Evolutionary conservation across 2,329 filamentous ascomycete genomes (phyloP), one percentile per base, ranked within the genome.

Genomic region (Coniochaeta prunicola): DNA sequence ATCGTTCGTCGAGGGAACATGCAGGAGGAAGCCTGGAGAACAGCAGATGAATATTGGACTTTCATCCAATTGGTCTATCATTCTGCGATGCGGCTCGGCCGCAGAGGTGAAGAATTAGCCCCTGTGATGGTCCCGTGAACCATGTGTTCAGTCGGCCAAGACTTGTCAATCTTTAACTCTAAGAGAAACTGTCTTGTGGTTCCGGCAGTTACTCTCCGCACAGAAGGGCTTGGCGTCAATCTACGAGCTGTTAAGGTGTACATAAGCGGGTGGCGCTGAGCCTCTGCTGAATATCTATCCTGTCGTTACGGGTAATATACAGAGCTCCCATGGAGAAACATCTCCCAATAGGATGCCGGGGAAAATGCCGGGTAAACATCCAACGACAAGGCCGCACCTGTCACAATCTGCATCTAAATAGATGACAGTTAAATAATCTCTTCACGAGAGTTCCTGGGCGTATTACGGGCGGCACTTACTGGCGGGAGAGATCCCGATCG

Each of bases 151-250:
- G 19, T 8, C 3, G 40, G 45, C 45, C 45, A 50, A 50, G 45
- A 30, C 21, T 50, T 50, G 45, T 50, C 45, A 50, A 50, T 50
- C 45, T 15, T 50, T 50, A 50, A 50, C 45, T 50, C 45, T 50
- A 50, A 26, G 15, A 30, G 45, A 50, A 50, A 30, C 45, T 50
- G 21, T 50, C 45, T 26, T 9, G 45, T 50, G 45, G 30, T 50
- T 50, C 45, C 45, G 45, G 45, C 45, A 50, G 45, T 50, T 50
- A 30, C 45, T 28, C 45, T 50, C 45, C 45, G 45, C 45, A 50
- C 45, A 26, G 12, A 50, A 50, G 24, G 24, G 45, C 45, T 50
- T 50, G 45, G 45, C 45, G 45, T 26, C 45, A 50, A 50, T 50
- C 12, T 50, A 9, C 24, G 17, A 30, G 15, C 5, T 50, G 45